These are phyloP conservation scores for Clarireedia paspali DNA, from an alignment of 2,329 filamentous ascomycete species.

Conservation along the genomic window DNA sequence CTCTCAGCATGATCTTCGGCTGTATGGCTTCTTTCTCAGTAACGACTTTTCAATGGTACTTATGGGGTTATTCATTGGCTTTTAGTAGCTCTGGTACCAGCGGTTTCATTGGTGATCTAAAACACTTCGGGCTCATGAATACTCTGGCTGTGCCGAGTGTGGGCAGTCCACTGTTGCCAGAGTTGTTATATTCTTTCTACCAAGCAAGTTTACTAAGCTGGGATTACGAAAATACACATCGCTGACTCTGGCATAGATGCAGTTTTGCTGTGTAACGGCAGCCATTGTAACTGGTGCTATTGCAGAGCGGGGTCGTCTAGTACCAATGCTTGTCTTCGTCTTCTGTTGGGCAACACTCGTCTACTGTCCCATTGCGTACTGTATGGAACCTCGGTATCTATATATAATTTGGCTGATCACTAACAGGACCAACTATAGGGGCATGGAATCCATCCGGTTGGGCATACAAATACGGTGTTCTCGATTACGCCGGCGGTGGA, in stretches of 20 bases:
- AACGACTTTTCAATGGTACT: constrained; percentile 97
- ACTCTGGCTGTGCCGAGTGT: constrained; percentile 78
- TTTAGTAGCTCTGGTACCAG: constrained; percentile 78
- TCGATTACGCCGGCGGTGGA: constrained; percentile 94
- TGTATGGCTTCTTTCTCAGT: constrained; percentile 91
- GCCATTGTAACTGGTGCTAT: constrained; percentile 88
- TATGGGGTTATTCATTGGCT: constrained; percentile 96
- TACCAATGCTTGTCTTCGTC: constrained; percentile 90
- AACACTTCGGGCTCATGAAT: constrained; percentile 82
- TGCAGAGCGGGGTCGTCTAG: constrained; percentile 84
- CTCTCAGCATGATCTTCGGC: constrained; percentile 93
- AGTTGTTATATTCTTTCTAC: constrained; percentile 90
- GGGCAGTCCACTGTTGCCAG: constrained; percentile 80
- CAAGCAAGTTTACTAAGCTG: constrained; percentile 46
- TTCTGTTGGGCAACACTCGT: constrained; percentile 97
- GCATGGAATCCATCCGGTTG: constrained; percentile 93
- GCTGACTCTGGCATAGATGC: constrained; percentile 55
- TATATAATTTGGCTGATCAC: too few relatives aligned
- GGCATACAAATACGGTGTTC: constrained; percentile 81
- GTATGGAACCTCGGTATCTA: constrained; percentile 28
- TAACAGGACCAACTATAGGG: constrained; percentile 28
- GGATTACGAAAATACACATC: not conserved
- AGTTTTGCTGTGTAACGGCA: constrained; percentile 90
- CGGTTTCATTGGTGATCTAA: constrained; percentile 85
- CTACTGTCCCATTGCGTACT: constrained; percentile 94